Evolutionary conservation across 371 early-diverging fungal species (phyloP).

Genomic region (Mortierella sp.): DNA sequence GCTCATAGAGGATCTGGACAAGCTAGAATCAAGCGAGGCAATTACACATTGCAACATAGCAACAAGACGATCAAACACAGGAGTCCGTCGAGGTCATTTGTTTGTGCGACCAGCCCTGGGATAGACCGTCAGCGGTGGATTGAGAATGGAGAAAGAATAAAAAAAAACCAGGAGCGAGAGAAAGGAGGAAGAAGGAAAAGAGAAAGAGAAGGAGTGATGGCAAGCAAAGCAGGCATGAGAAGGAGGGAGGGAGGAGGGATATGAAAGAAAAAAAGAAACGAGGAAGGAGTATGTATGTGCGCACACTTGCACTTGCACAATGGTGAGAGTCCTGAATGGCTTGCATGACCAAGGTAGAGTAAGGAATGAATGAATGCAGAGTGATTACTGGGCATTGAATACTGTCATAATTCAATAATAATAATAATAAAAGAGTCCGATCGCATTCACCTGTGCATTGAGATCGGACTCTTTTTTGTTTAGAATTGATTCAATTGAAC

Average conservation of each 20-base stretch:
- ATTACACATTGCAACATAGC: too few species aligned
- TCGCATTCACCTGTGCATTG: too few species aligned
- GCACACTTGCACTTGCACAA: background rate
- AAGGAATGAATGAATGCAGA: background rate
- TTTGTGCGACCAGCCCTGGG: constrained; percentile 4
- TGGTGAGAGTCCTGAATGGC: background rate
- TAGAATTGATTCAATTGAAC: background rate
- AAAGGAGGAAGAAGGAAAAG: background rate
- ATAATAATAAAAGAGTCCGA: too few species aligned
- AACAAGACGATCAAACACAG: background rate
- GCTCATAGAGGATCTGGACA: too few species aligned
- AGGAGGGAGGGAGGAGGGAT: background rate
- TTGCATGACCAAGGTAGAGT: background rate
- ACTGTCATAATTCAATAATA: background rate
- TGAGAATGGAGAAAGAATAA: background rate
- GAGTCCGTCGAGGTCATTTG: background rate
- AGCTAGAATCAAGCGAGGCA: too few species aligned
- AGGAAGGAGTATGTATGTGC: background rate
- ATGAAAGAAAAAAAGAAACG: background rate
- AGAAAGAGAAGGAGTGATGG: background rate
- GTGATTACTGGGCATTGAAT: background rate
- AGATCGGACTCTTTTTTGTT: background rate
- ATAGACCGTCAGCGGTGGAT: background rate
- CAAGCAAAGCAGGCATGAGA: too few species aligned
- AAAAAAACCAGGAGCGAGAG: background rate